Base-by-base conservation (phyloP, 257 asterid genomes). In the Lycium ferocissimum region DNA sequence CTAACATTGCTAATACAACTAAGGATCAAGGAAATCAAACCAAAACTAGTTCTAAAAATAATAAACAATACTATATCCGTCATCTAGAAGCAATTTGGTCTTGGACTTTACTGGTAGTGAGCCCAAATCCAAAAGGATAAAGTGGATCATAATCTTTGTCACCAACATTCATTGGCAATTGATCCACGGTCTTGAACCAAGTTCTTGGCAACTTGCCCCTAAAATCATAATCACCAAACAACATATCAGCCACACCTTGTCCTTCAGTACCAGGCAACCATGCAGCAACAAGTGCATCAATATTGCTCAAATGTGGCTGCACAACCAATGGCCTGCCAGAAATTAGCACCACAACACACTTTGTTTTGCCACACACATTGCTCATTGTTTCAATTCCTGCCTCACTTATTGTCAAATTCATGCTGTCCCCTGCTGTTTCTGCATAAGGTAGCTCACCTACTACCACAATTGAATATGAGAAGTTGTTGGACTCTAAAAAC, bases 251-350 rank as follows among this genome's bases (percentile, higher is more conserved):
- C 47, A 94, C 90, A 1, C 98, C 97, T 47, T 88, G 85, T 5
- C 97, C 98, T 79, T 93, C 95, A 2, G 88, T 84, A 0, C 98
- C 97, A 0, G 98, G 98, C 6, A 94, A 82, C 98, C 98, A 92
- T 1, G 97, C 95, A 1, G 94, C 97, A 62, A 94, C 94, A 12
- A 94, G 71, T 2, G 93, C 92, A 49, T 93, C 94, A 9, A 93
- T 88, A 0, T 40, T 14, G 0, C 66, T 10, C 37, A 93, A 85
- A 47, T 91, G 71, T 0, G 94, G 94, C 85, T 91, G 84, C 2
- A 92, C 20, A 70, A 90, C 91, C 57, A 93, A 45, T 0, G 97
- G 97, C 6, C 94, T 82, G 7, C 96, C 94, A 0, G 94, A 90
- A 12, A 93, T 63, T 12, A 93, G 59, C 58, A 93, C 91, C 9